Conservation (phyloP, 2,329 filamentous ascomycete species). For the Epichloe baconii region DNA sequence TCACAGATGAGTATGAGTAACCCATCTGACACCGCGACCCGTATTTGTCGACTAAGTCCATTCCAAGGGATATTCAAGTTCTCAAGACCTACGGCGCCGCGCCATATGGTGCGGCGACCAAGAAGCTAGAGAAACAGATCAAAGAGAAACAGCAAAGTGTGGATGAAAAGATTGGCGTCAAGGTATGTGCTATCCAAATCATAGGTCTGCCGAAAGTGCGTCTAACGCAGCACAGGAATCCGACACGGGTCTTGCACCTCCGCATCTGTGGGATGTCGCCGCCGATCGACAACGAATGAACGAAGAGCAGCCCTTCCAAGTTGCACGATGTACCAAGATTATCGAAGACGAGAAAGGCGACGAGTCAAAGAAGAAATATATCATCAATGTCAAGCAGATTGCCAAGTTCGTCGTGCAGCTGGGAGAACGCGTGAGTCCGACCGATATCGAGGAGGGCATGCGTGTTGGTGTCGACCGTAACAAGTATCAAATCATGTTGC, state of each 20-base stretch:
- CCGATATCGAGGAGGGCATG: slow-evolving; percentile 99
- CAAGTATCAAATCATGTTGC: slow-evolving; percentile 98
- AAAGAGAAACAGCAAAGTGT: slow-evolving; percentile 98
- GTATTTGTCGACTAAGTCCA: slow-evolving; percentile 11
- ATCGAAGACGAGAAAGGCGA: slow-evolving; percentile 91
- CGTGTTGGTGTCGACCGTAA: slow-evolving; percentile 94
- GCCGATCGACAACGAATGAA: slow-evolving; percentile 97
- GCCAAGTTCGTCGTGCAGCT: slow-evolving; percentile 98
- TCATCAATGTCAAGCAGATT: slow-evolving; percentile 99
- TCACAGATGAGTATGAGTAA: slow-evolving; percentile 80
- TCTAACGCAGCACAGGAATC: slow-evolving; percentile 57
- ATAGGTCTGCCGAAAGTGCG: neutral
- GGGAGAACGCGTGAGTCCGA: slow-evolving; percentile 90
- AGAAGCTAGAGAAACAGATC: slow-evolving; percentile 98
- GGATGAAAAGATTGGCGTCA: slow-evolving; percentile 94
- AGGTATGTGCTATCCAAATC: slow-evolving; percentile 31
- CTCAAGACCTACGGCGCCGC: slow-evolving; percentile 98
- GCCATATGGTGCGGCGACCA: slow-evolving; percentile 83
- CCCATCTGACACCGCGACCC: neutral
- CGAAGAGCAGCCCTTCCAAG: slow-evolving; percentile 94
- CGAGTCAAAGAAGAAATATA: slow-evolving; percentile 97
- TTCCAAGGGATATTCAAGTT: slow-evolving; percentile 84
- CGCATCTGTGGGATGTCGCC: slow-evolving; percentile 96
- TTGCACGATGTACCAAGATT: slow-evolving; percentile 97
- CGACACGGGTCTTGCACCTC: slow-evolving; percentile 93